Evolutionary conservation across 2,329 filamentous ascomycete species (phyloP), one percentile per base, ranked within the genome.

Genomic region (Aspergillus novoparasiticus): DNA sequence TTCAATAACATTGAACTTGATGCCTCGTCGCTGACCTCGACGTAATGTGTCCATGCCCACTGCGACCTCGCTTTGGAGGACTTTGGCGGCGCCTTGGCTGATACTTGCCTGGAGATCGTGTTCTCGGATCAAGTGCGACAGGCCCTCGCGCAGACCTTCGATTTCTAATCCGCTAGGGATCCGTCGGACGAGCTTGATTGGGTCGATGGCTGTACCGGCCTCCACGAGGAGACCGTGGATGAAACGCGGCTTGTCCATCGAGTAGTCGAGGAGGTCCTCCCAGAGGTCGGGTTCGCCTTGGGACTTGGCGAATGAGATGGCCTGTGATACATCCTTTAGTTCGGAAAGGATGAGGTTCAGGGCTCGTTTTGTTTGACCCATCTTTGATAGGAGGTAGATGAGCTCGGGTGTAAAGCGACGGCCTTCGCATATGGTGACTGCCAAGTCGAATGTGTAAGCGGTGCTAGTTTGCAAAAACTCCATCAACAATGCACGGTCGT

Each of bases 181-280:
- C 6, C 94, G 88, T 16, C 91, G 86, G 6, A 99, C 92, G 4
- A 99, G 86, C 19, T 90, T 91, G 66, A 98, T 94, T 0, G 95
- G 95, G 72, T 98, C 90, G 72, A 99, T 95, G 1, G 93, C 88
- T 0, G 94, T 98, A 41, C 95, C 95, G 1, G 97, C 94, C 79
- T 98, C 93, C 72, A 97, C 93, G 0, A 99, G 86, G 4, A 99
- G 82, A 0, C 92, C 94, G 14, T 92, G 90, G 69, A 99, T 98
- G 79, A 99, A 99, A 46, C 88, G 88, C 0, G 95, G 95, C 74
- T 97, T 97, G 79, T 97, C 93, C 95, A 99, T 98, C 64, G 91
- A 94, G 77, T 98, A 98, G 70, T 94, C 89, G 6, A 99, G 86
- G 9, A 99, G 84, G 72, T 98, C 94, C 67, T 97, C 91, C 95